These are phyloP conservation scores for Lasiosphaeria ovina DNA, from an alignment of 495 filamentous ascomycete genomes.

Conservation along the genomic window DNA sequence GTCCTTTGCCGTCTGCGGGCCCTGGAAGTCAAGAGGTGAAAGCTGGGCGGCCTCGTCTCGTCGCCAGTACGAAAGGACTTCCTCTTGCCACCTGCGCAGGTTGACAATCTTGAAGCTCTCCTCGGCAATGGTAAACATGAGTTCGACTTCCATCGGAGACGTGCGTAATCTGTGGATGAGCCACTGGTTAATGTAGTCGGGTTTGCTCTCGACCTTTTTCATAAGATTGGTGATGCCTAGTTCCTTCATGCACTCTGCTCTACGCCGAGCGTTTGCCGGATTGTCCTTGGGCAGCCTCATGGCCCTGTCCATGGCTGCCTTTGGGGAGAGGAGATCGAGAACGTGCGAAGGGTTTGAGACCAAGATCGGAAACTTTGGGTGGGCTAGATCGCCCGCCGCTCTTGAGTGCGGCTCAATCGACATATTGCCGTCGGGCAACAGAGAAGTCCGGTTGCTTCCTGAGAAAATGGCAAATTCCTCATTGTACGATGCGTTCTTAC, in stretches of 20 bases:
- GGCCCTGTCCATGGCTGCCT: conserved; percentile 22
- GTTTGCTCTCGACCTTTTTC: conserved; percentile 33
- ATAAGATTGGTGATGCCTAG: conserved; percentile 32
- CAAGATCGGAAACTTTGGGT: conserved; percentile 32
- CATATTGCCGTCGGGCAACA: conserved; percentile 24
- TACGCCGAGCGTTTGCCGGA: conserved; percentile 18
- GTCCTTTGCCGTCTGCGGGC: conserved; percentile 22
- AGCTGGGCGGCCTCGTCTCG: conserved; percentile 35
- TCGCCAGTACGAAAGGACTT: conserved; percentile 46
- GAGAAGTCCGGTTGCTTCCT: conserved; percentile 8
- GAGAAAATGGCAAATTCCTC: conserved; percentile 29
- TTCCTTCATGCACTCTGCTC: conserved; percentile 34
- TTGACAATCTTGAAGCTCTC: conserved; percentile 35
- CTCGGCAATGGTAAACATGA: conserved; percentile 39
- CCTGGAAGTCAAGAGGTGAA: conserved; percentile 21
- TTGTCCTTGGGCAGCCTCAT: conserved; percentile 24
- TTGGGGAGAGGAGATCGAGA: conserved; percentile 22
- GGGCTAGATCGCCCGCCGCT: conserved; percentile 13
- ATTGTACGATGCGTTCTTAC: conserved; percentile 29
- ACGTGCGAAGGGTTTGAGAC: conserved; percentile 35
- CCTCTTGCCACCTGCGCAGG: conserved; percentile 43
- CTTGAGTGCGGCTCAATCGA: conserved; percentile 17
- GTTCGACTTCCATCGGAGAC: conserved; percentile 43
- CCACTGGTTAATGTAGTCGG: conserved; percentile 48
- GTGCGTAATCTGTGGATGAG: conserved; percentile 45